Base-by-base conservation (phyloP, 164 flowering plant species). In the Umbilicus rupestris region DNA sequence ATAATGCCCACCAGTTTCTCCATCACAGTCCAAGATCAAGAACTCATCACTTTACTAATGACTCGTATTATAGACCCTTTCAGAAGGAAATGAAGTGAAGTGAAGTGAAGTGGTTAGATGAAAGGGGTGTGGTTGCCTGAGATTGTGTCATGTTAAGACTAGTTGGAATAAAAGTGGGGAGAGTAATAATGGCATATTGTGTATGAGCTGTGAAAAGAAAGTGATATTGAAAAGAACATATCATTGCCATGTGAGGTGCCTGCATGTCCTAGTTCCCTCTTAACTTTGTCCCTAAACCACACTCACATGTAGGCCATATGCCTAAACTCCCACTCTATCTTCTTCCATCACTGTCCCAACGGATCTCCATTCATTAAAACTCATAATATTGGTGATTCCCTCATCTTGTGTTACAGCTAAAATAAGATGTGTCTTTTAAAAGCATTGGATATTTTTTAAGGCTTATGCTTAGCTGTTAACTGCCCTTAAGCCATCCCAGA, bases 281-380 rank as follows among this genome's bases (percentile, higher is more conserved):
- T 82, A 72, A 68, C 83, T 77, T 78, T 78, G 79, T 75, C 78
- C 76, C 76, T 75, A 77, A 79, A 77, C 77, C 78, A 76, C 24
- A 65, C 77, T 73, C 86, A 77, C 86, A 82, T 80, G 86, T 74
- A 74, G 82, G 79, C 71, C 58, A 73, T 65, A 29, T 68, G 70
- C 62, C 67, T 72, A 65, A n/a, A 55, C 60, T 55, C 60, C 28
- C 31, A 55, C 33, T 55, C 60, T 17, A 55, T 30, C 60, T 55
- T 55, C 60, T 55, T 55, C 60, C 33, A 55, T 28, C 60, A 55
- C 59, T 52, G 33, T 55, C 33, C 11, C 17, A 24, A 55, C 12
- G 60, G 29, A 55, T 28, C 60, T 55, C 33, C 60, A 14, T 55
- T 28, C 7, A 3, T 22, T 55, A 55, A 55, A 55, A 55, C 33